These are phyloP conservation scores for Colletotrichum cuscutae DNA, from an alignment of 2,329 filamentous ascomycete genomes.

Conservation along the genomic window DNA sequence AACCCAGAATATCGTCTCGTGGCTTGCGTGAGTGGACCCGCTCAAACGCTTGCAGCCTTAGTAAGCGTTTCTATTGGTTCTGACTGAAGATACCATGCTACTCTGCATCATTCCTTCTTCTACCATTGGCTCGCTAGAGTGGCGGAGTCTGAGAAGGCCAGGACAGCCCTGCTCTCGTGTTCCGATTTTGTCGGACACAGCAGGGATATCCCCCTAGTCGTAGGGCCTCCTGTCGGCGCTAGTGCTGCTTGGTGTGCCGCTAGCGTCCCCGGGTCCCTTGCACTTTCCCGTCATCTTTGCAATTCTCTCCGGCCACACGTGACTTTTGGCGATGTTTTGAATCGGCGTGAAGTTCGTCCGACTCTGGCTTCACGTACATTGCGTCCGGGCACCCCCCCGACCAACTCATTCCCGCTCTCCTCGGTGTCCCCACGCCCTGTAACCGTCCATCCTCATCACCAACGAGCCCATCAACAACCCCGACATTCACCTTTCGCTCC, in stretches of 20 bases:
- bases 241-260: neutral
- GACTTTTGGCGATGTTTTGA: constrained; percentile 29
- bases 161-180: constrained; percentile 21
- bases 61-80: neutral
- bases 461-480: constrained; percentile 15
- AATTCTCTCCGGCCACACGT: constrained; percentile 15
- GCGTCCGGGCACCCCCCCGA: constrained; percentile 32
- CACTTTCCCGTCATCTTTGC: constrained; percentile 23
- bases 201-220: neutral
- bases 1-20: constrained; percentile 24
- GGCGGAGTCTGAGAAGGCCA: constrained; percentile 21
- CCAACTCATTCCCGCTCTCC: constrained; percentile 33
- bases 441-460: constrained; percentile 34
- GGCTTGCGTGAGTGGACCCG: constrained; percentile 21
- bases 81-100: neutral
- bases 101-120: neutral
- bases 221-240: neutral
- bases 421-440: constrained; percentile 34
- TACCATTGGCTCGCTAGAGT: constrained; percentile 32
- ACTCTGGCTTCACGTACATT: constrained; percentile 31
- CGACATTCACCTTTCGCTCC: neutral
- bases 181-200: constrained; percentile 6
- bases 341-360: constrained; percentile 31
- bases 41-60: constrained; percentile 18
- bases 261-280: neutral